These are phyloP conservation scores for Cyamopsis tetragonoloba DNA, from an alignment of 306 rosid genomes.

Conservation along the genomic window DNA sequence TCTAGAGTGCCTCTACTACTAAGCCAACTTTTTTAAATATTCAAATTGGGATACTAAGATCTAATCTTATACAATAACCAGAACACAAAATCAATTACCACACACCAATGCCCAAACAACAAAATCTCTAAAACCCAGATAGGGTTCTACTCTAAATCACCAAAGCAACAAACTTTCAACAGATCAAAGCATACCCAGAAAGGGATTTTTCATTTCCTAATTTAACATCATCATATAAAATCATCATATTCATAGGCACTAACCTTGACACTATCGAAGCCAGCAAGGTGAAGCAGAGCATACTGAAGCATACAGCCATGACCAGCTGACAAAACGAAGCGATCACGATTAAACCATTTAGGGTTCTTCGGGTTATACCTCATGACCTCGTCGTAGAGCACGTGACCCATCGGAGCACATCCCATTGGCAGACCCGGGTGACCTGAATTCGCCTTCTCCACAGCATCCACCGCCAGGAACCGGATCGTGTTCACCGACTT, in stretches of 20 bases:
- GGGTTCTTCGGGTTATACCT: constrained; percentile 90
- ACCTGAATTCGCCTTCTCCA: constrained; percentile 92
- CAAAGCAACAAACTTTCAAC: neutral
- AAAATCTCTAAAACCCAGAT: neutral
- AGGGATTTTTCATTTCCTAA: neutral
- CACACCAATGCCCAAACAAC: neutral
- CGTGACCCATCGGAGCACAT: constrained; percentile 94
- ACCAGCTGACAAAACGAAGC: constrained; percentile 92
- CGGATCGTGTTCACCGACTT: constrained; percentile 94
- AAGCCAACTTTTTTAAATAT: neutral
- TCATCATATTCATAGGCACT: no score
- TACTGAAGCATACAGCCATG: constrained; percentile 98
- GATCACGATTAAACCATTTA: constrained; percentile 90
- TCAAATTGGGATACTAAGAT: neutral
- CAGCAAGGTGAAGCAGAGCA: constrained; percentile 92
- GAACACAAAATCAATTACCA: neutral
- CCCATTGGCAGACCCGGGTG: constrained; percentile 99
- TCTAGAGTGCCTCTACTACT: no score
- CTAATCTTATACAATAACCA: neutral
- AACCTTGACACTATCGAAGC: constrained; percentile 83
- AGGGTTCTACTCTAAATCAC: neutral
- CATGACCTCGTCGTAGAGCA: constrained; percentile 84
- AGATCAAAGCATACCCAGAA: neutral
- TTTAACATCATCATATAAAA: no score
- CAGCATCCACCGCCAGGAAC: constrained; percentile 76